These are phyloP conservation scores for Suillus sp. DNA, from an alignment of 768 basidiomycete genomes.

Conservation along the genomic window DNA sequence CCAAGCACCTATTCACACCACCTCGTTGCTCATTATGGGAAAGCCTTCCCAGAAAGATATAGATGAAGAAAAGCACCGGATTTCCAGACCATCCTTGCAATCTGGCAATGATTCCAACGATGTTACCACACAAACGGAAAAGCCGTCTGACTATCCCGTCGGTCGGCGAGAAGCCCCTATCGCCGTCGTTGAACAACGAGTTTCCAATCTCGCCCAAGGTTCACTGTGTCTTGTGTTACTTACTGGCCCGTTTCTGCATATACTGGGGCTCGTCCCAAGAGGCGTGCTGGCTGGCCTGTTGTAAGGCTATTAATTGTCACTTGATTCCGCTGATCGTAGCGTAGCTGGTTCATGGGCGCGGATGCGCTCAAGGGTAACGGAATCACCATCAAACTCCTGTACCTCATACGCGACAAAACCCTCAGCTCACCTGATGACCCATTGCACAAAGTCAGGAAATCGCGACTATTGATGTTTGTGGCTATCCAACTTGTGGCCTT, in stretches of 20 bases:
- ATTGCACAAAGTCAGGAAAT: slow-evolving; percentile 71
- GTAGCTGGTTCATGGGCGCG: slow-evolving; percentile 90
- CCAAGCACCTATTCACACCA: slow-evolving; percentile 92
- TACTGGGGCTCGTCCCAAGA: slow-evolving; percentile 78
- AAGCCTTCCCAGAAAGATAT: slow-evolving; percentile 38
- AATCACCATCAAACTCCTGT: slow-evolving; percentile 79
- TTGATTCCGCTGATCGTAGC: slow-evolving; percentile 7
- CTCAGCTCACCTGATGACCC: slow-evolving; percentile 70
- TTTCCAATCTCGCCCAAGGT: slow-evolving; percentile 89
- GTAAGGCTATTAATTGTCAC: slow-evolving; percentile 44
- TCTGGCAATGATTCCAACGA: background rate
- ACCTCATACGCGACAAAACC: slow-evolving; percentile 70
- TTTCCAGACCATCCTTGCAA: slow-evolving; percentile 15
- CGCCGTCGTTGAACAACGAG: slow-evolving; percentile 88
- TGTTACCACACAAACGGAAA: slow-evolving; percentile 28
- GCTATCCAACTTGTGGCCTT: slow-evolving; percentile 80
- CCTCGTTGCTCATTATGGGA: slow-evolving; percentile 74
- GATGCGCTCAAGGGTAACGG: slow-evolving; percentile 81
- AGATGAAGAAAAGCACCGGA: slow-evolving; percentile 37
- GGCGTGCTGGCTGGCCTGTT: slow-evolving; percentile 86
- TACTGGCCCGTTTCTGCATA: slow-evolving; percentile 78
- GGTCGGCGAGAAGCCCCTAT: slow-evolving; percentile 55
- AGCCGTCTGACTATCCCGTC: slow-evolving; percentile 20
- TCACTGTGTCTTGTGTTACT: slow-evolving; percentile 77
- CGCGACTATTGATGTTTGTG: slow-evolving; percentile 71